Evolutionary conservation across 768 basidiomycete genomes (phyloP), one percentile per base, ranked within the genome.

Genomic region (Sarcodon sp.): DNA sequence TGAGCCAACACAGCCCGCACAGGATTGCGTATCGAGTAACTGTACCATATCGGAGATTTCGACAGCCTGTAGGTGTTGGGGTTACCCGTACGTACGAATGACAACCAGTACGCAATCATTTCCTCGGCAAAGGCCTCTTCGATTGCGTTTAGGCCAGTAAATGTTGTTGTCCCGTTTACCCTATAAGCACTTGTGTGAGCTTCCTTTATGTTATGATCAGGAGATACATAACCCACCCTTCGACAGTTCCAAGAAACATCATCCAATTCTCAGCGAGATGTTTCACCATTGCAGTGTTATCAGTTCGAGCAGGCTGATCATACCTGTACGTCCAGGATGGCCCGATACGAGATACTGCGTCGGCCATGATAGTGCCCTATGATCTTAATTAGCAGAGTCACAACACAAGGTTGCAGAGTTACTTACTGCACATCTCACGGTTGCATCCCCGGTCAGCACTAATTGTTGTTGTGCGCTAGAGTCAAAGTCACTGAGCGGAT

Each of bases 181-280:
- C 60, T 61, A 43, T 27, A 27, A 27, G 4, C 4, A 27, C 21
- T 27, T 27, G 21, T 27, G 21, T 27, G 21, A 27, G 21, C 21
- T 27, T 27, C 21, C 21, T 27, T 27, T 4, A 27, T 27, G 21
- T 27, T 27, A 27, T 27, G 21, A 27, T 27, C 21, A 27, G 21
- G 21, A 27, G 21, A 27, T 27, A 27, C 21, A 44, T 21, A 35
- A 7, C 35, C 47, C 54, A 79, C 80, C 79, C 79, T 32, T 77
- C 78, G 49, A 73, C 73, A 1, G 67, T 71, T 1, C 81, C 79
- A 18, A 61, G 58, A 63, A 79, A 80, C 78, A 80, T 75, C 76
- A 79, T 79, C 73, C 75, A 80, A 54, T 81, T 79, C 57, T 79
- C 80, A 0, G 80, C 68, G 7, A 79, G 70, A 51, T 80, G 79